Percentiles rank a stretch among this genome's conserved stretches.
Conservation (phyloP, 2,329 filamentous ascomycete species). For the Trichoderma polysporum region DNA sequence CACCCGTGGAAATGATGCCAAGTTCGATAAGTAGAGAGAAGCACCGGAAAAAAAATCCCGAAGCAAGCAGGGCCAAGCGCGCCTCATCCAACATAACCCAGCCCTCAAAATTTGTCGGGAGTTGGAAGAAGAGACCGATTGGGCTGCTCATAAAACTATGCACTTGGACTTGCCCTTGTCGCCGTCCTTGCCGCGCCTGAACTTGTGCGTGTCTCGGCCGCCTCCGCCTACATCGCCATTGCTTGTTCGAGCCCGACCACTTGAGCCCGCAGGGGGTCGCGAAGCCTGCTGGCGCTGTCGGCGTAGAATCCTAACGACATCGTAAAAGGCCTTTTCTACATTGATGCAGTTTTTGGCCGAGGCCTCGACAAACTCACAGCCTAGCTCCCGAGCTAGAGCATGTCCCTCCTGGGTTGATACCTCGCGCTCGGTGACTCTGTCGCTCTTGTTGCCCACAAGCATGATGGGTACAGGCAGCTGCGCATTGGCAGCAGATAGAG, state of each 20-base stretch:
- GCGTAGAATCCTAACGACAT: constrained; percentile 88
- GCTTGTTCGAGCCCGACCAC: constrained; percentile 40
- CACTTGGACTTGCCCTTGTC: constrained; percentile 41
- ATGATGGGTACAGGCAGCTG: constrained; percentile 84
- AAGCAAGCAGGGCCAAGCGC: not conserved
- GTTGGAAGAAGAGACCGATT: not conserved
- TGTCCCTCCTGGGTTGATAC: constrained; percentile 96
- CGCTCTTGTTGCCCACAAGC: constrained; percentile 98
- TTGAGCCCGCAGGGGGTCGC: constrained; percentile 38
- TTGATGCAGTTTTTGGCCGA: constrained; percentile 98
- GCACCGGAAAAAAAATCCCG: not conserved
- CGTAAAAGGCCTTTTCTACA: constrained; percentile 97
- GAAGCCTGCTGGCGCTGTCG: constrained; percentile 68
- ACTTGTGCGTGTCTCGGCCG: constrained; percentile 33
- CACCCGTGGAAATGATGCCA: not conserved
- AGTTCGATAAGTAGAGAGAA: constrained; percentile 7
- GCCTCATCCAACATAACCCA: not conserved
- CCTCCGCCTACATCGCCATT: constrained; percentile 38
- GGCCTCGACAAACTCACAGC: constrained; percentile 95
- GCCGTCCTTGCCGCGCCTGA: constrained; percentile 37
- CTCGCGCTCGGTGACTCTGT: constrained; percentile 91
- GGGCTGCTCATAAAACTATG: constrained; percentile 40
- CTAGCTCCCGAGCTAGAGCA: constrained; percentile 84
- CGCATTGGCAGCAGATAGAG: constrained; percentile 58
- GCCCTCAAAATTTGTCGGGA: not conserved